Evolutionary conservation across 495 filamentous ascomycete genomes (phyloP).

Genomic region (Chaetomium cochliodes): DNA sequence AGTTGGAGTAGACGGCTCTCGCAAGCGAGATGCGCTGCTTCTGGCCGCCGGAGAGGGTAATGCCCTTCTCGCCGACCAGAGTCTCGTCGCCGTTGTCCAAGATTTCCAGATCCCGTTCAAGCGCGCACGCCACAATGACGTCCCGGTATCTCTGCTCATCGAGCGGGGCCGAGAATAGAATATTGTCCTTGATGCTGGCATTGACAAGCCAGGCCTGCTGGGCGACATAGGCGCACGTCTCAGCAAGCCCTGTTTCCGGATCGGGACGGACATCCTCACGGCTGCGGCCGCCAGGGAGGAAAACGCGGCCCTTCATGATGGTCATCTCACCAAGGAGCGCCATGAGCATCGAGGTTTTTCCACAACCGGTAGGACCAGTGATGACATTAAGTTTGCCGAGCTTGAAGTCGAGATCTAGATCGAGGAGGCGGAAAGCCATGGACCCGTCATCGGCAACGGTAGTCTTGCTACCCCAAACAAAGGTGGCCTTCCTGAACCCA

Average conservation of each 20-base stretch:
- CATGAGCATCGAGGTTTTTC: slow-evolving; percentile 95
- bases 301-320: slow-evolving; percentile 72
- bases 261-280: slow-evolving; percentile 80
- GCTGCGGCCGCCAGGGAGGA: slow-evolving; percentile 76
- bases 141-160: slow-evolving; percentile 82
- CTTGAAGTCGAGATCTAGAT: slow-evolving; percentile 73
- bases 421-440: slow-evolving; percentile 76
- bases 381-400: slow-evolving; percentile 84
- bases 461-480: slow-evolving; percentile 82
- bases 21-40: slow-evolving; percentile 97
- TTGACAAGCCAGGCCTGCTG: slow-evolving; percentile 99
- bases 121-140: slow-evolving; percentile 87
- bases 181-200: slow-evolving; percentile 93
- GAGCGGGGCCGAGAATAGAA: slow-evolving; percentile 81
- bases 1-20: slow-evolving; percentile 88
- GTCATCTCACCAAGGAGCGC: slow-evolving; percentile 97
- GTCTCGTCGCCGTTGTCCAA: slow-evolving; percentile 92
- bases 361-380: slow-evolving; percentile 87
- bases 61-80: slow-evolving; percentile 94
- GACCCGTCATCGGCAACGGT: slow-evolving; percentile 57
- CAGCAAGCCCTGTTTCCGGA: slow-evolving; percentile 80
- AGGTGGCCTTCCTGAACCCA: slow-evolving; percentile 78
- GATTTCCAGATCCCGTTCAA: slow-evolving; percentile 89
- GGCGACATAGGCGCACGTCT: slow-evolving; percentile 94
- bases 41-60: slow-evolving; percentile 93